Conservation (phyloP, 768 basidiomycete genomes). For the Phlebiopsis flavidoalba region DNA sequence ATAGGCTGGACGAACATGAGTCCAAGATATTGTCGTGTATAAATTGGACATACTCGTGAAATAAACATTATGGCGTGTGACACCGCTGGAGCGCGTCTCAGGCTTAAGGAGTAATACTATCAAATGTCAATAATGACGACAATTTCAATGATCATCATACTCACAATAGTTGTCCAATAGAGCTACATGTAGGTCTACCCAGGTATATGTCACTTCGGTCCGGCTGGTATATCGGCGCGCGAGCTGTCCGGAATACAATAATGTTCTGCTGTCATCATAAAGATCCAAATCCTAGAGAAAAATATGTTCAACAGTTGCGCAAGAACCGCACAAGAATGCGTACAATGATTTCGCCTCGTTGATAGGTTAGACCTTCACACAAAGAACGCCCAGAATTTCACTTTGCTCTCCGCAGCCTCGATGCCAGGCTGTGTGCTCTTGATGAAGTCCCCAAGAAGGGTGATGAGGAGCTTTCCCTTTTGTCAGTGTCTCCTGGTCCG, state of each 20-base stretch:
- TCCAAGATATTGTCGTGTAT: background rate
- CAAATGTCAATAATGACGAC: background rate
- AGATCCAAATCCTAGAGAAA: slow-evolving; percentile 71
- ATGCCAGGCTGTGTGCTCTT: slow-evolving; percentile 90
- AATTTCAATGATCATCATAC: slow-evolving; percentile 18
- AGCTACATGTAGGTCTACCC: slow-evolving; percentile 63
- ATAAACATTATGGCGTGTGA: slow-evolving; percentile 48
- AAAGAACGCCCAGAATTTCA: slow-evolving; percentile 84
- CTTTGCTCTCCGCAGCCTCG: slow-evolving; percentile 84
- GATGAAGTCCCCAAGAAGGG: slow-evolving; percentile 64
- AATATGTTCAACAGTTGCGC: background rate
- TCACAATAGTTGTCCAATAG: slow-evolving; percentile 76
- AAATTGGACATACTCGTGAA: slow-evolving; percentile 50
- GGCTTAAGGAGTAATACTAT: slow-evolving; percentile 63
- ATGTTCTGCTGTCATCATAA: slow-evolving; percentile 66
- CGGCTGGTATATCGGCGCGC: slow-evolving; percentile 43
- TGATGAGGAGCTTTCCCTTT: slow-evolving; percentile 59
- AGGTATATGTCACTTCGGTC: slow-evolving; percentile 63
- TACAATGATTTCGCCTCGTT: slow-evolving; percentile 80
- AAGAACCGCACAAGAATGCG: slow-evolving; percentile 19
- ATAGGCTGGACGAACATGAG: slow-evolving; percentile 51
- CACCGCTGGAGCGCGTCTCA: slow-evolving; percentile 46
- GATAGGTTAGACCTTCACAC: slow-evolving; percentile 68
- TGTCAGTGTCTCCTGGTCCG: slow-evolving; percentile 76
- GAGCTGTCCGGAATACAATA: slow-evolving; percentile 64